Evolutionary conservation across 345 rosid genomes (phyloP), one percentile per base, ranked within the genome.

Genomic region (Ceriops tagal): DNA sequence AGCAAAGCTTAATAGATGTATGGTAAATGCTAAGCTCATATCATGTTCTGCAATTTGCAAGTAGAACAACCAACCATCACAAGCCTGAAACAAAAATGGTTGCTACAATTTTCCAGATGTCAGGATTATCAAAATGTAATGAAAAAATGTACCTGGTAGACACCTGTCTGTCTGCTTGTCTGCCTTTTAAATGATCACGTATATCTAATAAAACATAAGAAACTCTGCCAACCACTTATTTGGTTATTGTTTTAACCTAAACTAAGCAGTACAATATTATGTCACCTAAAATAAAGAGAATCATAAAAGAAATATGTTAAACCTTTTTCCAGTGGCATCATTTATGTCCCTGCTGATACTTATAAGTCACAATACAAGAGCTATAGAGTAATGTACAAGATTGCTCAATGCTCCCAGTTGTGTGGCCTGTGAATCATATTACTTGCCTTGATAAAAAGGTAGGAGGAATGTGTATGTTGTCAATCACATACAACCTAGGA

Each of bases 391-490:
- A 31, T 31, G 34, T 31, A 31, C 6, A 31, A 31, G 34, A 31
- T 31, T 35, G 39, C 10, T 35, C 39, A 35, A 35, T 35, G 39
- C 39, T 35, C 39, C 39, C 39, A 35, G 39, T 35, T 35, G 39
- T 35, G 39, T 35, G 39, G 39, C 39, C 39, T 35, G 39, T 8
- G 10, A 35, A 56, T 53, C 39, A 16, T 32, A 51, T 61, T 46
- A 10, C 71, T 52, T 76, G 91, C 96, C 96, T 88, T 64, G 98
- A 93, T 73, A 93, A 79, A 80, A 93, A 82, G 35, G 96, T 91
- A 49, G 98, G 97, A 65, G 96, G 95, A 73, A 91, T 88, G 80
- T 88, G 97, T 77, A 93, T 91, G 77, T 89, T 93, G 64, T 93
- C 97, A 57, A 93, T 91, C 60, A 93, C 95, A 27, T 96, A 93